A percentile compares a stretch with the other conserved stretches of the same genome.
phyloP scores from a whole-genome alignment of 106 monocot genomes.

The Dioscorea zingiberensis region DNA sequence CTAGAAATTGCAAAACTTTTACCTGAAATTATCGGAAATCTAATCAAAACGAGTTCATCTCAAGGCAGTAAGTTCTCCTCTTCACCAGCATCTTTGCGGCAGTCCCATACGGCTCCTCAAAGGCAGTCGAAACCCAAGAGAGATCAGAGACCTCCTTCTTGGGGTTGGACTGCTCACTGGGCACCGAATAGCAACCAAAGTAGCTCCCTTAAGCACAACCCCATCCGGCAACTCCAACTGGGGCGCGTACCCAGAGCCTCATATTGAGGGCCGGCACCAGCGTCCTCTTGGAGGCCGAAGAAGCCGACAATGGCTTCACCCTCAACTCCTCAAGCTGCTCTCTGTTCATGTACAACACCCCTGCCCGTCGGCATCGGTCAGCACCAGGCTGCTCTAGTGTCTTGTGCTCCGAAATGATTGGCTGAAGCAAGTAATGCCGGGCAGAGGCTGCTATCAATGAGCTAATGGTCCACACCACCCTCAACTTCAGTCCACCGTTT shows the following conservation, averaged over 20 bases:
- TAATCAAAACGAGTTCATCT: constrained; percentile 99
- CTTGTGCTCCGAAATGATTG: constrained; percentile 44
- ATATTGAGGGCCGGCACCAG: constrained; percentile 76
- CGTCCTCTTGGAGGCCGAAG: constrained; percentile 59
- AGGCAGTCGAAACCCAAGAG: constrained; percentile 50
- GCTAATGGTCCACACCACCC: constrained; percentile 87
- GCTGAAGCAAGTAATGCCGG: constrained; percentile 66
- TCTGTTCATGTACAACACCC: too few species aligned
- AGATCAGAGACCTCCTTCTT: not conserved
- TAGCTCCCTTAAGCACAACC: constrained; percentile 61
- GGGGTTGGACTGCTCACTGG: constrained; percentile 39
- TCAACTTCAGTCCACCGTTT: constrained; percentile 59
- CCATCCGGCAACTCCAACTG: constrained; percentile 66
- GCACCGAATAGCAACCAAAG: constrained; percentile 69
- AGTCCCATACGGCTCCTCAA: constrained; percentile 74
- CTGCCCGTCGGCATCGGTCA: constrained; percentile 65
- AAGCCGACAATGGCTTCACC: constrained; percentile 45
- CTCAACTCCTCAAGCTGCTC: constrained; percentile 61
- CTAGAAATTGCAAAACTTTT: too few species aligned
- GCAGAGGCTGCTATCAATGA: constrained; percentile 86
- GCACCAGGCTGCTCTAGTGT: constrained; percentile 53
- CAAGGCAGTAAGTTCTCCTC: constrained; percentile 58
- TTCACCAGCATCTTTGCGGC: constrained; percentile 64
- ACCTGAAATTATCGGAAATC: too few species aligned
- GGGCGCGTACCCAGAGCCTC: constrained; percentile 69